Percentiles rank a stretch among this genome's conserved stretches.
Conservation (phyloP, 257 asterid species). For the Mitragyna speciosa region DNA sequence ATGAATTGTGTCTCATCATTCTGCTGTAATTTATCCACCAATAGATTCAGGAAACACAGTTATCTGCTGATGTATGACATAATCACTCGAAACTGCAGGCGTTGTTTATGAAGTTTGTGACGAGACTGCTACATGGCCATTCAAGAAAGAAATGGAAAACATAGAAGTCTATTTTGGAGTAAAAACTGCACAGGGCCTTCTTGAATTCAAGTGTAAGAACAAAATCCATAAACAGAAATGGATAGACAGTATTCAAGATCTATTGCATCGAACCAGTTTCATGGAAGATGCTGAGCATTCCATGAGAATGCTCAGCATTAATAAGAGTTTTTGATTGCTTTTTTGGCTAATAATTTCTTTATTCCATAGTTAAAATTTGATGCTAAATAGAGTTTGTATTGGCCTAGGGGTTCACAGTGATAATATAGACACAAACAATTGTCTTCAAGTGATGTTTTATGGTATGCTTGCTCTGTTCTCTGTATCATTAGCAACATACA, state of each 20-base stretch:
- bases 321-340: conserved; percentile 35
- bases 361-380: background rate
- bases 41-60: background rate
- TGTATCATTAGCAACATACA: background rate
- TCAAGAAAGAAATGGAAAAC: conserved; percentile 59
- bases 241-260: conserved; percentile 61
- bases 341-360: background rate
- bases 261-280: conserved; percentile 41
- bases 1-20: background rate
- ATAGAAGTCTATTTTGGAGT: conserved; percentile 67
- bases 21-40: background rate
- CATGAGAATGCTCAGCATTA: conserved; percentile 45
- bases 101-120: conserved; percentile 66
- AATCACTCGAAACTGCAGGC: conserved; percentile 38
- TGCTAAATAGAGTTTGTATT: background rate
- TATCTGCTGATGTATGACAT: background rate
- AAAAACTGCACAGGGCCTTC: conserved; percentile 65
- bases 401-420: background rate
- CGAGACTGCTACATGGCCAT: conserved; percentile 58
- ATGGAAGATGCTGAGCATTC: conserved; percentile 54
- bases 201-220: conserved; percentile 84
- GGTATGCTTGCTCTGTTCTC: background rate
- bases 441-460: background rate
- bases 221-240: conserved; percentile 65
- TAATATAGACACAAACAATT: background rate